Conservation (phyloP, 495 filamentous ascomycete species). For the Cenococcum geophilum region DNA sequence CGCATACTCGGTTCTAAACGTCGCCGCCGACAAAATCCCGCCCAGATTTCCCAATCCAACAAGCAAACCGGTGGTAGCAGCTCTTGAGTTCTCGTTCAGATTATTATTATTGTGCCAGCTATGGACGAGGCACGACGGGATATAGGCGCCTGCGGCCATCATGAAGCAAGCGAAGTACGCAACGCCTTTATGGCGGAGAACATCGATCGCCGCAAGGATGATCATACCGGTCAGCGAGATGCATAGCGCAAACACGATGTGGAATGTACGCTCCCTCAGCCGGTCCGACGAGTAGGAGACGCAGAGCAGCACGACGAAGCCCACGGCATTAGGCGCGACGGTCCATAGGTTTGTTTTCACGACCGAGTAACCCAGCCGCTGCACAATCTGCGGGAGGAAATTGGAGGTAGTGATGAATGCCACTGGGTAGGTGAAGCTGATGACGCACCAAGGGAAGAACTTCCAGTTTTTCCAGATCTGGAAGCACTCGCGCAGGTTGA, state of each 20-base stretch:
- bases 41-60: constrained; percentile 19
- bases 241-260: constrained; percentile 15
- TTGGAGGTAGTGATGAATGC: constrained; percentile 15
- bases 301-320: constrained; percentile 20
- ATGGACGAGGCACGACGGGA: constrained; percentile 29
- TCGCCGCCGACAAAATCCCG: constrained; percentile 13
- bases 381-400: constrained; percentile 25
- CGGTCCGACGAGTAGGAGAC: constrained; percentile 26
- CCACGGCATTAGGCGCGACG: constrained; percentile 26
- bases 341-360: constrained; percentile 27
- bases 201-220: constrained; percentile 24
- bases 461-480: constrained; percentile 12
- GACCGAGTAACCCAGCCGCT: constrained; percentile 15
- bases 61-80: constrained; percentile 41
- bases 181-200: constrained; percentile 32
- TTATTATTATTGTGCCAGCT: constrained; percentile 32
- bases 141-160: constrained; percentile 22
- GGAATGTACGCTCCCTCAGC: constrained; percentile 21
- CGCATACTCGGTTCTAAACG: constrained; percentile 14
- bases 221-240: constrained; percentile 20
- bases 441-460: constrained; percentile 12
- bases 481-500: constrained; percentile 15
- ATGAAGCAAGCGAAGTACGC: constrained; percentile 32
- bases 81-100: constrained; percentile 31
- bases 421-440: constrained; percentile 14